Evolutionary conservation across 177 flowering plant species (phyloP).

Genomic region (Vitis hybrid): DNA sequence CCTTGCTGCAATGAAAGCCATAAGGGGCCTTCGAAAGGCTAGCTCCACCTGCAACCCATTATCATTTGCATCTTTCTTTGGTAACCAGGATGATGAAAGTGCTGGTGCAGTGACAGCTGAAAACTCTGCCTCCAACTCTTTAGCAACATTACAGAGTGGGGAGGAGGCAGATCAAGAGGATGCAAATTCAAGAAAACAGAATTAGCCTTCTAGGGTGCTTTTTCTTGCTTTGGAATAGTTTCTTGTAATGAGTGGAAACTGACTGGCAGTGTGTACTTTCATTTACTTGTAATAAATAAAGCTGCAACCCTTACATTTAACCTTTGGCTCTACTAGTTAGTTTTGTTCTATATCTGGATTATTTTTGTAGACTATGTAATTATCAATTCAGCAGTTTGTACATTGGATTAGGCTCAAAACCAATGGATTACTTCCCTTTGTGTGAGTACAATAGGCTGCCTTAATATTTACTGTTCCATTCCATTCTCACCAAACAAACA

Average conservation of each 20-base stretch:
- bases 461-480: too few species aligned
- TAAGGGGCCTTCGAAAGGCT: constrained; percentile 61
- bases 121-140: constrained; percentile 49
- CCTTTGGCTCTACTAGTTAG: too few species aligned
- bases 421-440: too few species aligned
- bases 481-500: too few species aligned
- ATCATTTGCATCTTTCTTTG: constrained; percentile 53
- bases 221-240: neutral
- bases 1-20: constrained; percentile 76
- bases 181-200: constrained; percentile 20
- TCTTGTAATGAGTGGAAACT: neutral
- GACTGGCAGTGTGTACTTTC: neutral
- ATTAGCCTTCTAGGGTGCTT: neutral
- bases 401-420: too few species aligned
- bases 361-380: too few species aligned
- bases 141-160: constrained; percentile 26
- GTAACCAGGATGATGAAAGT: constrained; percentile 47
- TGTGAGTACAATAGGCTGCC: too few species aligned
- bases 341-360: neutral
- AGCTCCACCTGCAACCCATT: constrained; percentile 78
- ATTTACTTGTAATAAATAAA: neutral
- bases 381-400: too few species aligned
- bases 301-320: neutral
- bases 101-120: constrained; percentile 61
- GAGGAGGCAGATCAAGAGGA: constrained; percentile 38